These are phyloP conservation scores for Metrosideros polymorpha DNA, from an alignment of 441 rosid species.

Conservation along the genomic window DNA sequence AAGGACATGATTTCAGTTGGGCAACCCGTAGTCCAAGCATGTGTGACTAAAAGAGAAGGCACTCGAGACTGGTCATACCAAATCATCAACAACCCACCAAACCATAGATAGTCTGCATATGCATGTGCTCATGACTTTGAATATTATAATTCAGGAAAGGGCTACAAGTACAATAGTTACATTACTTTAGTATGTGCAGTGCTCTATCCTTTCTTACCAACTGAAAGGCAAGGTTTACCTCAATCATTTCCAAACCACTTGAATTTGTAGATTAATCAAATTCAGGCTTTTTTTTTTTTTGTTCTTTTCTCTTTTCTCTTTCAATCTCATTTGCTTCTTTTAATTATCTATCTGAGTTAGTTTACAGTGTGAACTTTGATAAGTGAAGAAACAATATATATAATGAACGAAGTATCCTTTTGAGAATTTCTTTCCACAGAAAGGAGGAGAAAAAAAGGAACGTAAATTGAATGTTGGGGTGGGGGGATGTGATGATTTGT, in stretches of 20 bases:
- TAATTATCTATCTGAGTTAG: not conserved
- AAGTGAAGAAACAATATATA: not conserved
- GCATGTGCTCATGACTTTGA: not conserved
- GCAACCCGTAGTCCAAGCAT: not conserved
- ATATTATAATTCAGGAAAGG: not conserved
- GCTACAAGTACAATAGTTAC: not conserved
- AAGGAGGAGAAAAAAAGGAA: not conserved
- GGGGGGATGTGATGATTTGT: not conserved
- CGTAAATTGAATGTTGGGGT: not conserved
- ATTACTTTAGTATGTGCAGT: not conserved
- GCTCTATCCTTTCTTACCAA: not conserved
- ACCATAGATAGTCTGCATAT: not conserved
- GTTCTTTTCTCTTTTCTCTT: not conserved
- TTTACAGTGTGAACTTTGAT: not conserved
- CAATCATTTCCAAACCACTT: not conserved
- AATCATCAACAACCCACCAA: not conserved
- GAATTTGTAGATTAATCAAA: not conserved
- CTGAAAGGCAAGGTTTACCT: not conserved
- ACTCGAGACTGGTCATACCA: not conserved
- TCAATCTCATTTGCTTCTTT: not conserved
- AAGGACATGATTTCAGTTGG: not conserved
- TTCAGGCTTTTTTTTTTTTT: not conserved
- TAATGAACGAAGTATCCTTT: not conserved
- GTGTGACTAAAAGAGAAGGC: not conserved
- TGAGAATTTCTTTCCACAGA: not conserved